phyloP scores from a whole-genome alignment of 1,284 basidiomycete genomes.

The Hypsizygus ulmarius region DNA sequence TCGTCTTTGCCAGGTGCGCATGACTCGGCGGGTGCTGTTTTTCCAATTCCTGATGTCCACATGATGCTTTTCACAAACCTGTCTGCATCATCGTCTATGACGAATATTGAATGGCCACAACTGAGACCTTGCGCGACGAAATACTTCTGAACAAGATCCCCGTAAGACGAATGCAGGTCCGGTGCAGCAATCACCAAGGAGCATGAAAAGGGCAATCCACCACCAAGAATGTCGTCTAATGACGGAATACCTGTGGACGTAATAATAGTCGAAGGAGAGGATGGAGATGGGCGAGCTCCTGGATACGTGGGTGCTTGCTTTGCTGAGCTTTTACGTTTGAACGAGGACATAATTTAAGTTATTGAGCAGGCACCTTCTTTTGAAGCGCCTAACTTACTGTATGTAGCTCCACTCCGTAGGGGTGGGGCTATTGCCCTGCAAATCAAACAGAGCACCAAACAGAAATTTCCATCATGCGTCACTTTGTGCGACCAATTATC shows the following conservation, averaged over 20 bases:
- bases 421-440: not conserved
- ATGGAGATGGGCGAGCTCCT: constrained; percentile 68
- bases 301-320: constrained; percentile 38
- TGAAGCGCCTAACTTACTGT: too few species aligned
- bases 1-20: constrained; percentile 39
- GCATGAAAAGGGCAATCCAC: constrained; percentile 86
- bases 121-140: constrained; percentile 85
- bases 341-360: constrained; percentile 66
- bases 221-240: constrained; percentile 94
- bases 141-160: constrained; percentile 84
- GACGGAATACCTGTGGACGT: constrained; percentile 90
- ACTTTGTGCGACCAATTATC: too few species aligned
- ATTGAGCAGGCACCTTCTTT: too few species aligned
- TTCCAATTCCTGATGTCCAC: constrained; percentile 56
- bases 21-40: constrained; percentile 27
- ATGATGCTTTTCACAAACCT: constrained; percentile 70
- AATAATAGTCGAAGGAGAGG: constrained; percentile 58
- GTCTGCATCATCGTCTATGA: constrained; percentile 61
- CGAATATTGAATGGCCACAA: constrained; percentile 62
- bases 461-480: not conserved
- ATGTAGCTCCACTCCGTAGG: too few species aligned
- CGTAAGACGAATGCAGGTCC: constrained; percentile 84
- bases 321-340: constrained; percentile 66
- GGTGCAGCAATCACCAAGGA: constrained; percentile 74
- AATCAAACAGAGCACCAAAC: constrained; percentile 6